phyloP scores from a whole-genome alignment of 1,284 basidiomycete genomes.

The Takashimella tepidaria region DNA sequence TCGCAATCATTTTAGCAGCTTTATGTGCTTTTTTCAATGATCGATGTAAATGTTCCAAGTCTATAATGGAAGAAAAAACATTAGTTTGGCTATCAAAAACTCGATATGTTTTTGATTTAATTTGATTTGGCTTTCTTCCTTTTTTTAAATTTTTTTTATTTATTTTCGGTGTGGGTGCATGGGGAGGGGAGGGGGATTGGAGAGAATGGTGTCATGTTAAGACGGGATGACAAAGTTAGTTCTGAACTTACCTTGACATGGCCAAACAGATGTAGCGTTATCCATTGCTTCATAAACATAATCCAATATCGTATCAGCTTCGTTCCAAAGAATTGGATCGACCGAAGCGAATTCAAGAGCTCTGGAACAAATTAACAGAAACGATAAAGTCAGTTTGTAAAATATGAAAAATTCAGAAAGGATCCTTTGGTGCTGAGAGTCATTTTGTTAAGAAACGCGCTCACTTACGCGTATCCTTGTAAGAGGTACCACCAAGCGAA shows the following conservation, averaged over 20 bases:
- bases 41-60: not conserved
- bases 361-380: not conserved
- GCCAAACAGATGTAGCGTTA: conserved; percentile 2
- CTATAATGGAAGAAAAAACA: not conserved
- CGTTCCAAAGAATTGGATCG: not conserved
- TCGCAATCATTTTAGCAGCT: conserved; percentile 8
- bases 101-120: not conserved
- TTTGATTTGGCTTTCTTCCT: not conserved
- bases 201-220: no score
- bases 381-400: not conserved
- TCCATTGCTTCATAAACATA: conserved; percentile 6
- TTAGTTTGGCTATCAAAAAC: not conserved
- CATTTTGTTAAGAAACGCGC: no score
- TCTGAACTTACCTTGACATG: conserved; percentile 9
- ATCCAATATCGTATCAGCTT: not conserved
- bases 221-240: no score
- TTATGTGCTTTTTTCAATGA: not conserved
- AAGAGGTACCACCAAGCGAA: not conserved
- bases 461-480: not conserved
- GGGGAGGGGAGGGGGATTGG: no score
- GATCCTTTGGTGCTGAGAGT: no score
- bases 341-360: not conserved
- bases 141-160: no score
- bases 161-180: no score
- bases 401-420: no score